Evolutionary conservation across 148 eudicot species (phyloP).

Genomic region (Chenopodium album): DNA sequence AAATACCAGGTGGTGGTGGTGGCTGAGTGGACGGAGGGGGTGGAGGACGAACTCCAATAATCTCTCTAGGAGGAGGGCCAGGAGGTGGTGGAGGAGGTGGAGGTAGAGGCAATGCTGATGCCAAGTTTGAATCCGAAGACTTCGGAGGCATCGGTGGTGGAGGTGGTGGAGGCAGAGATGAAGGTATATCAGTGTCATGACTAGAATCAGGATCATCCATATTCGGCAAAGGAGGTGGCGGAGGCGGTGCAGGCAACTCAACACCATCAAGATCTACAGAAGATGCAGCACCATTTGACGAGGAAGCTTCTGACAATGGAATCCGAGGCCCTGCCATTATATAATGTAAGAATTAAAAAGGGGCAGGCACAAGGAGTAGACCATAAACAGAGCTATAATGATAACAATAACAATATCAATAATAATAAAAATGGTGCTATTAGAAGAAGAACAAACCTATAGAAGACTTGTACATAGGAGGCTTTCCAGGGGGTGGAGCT

Average conservation of each 20-base stretch:
- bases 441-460: slow-evolving; percentile 50
- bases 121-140: slow-evolving; percentile 50
- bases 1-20: slow-evolving; percentile 78
- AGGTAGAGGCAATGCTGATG: slow-evolving; percentile 54
- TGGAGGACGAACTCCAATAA: slow-evolving; percentile 44
- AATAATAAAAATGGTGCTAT: background rate
- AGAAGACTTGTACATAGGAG: slow-evolving; percentile 93
- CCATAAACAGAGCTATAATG: slow-evolving; percentile 1
- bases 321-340: slow-evolving; percentile 63
- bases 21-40: slow-evolving; percentile 58
- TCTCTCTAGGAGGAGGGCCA: slow-evolving; percentile 75
- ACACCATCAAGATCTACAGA: slow-evolving; percentile 63
- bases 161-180: slow-evolving; percentile 81
- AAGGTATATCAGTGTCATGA: slow-evolving; percentile 50
- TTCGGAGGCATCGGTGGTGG: slow-evolving; percentile 84
- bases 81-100: slow-evolving; percentile 63
- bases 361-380: background rate
- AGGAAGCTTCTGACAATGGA: slow-evolving; percentile 49
- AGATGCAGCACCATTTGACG: slow-evolving; percentile 40
- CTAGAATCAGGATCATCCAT: slow-evolving; percentile 47
- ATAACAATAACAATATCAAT: background rate
- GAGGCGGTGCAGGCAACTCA: slow-evolving; percentile 70
- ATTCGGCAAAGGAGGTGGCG: slow-evolving; percentile 75
- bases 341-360: slow-evolving; percentile 12
- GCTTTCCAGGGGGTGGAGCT: slow-evolving; percentile 99